These are phyloP conservation scores for Debaryomyces sp. DNA, from an alignment of 1,139 yeast species.

Conservation along the genomic window DNA sequence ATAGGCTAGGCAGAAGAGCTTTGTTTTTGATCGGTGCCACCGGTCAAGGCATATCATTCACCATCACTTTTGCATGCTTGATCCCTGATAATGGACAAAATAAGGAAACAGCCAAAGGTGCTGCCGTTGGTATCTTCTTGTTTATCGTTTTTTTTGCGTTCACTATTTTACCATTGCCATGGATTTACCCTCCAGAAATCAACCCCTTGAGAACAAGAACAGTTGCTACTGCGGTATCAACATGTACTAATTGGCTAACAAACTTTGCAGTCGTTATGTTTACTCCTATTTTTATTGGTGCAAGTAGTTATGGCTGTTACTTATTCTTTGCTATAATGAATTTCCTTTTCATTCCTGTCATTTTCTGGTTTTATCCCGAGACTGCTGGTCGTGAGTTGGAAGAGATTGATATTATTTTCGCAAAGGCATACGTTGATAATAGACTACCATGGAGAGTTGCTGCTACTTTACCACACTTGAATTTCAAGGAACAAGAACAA, in stretches of 20 bases:
- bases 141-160: constrained; percentile 58
- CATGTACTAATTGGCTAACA: constrained; percentile 51
- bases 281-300: constrained; percentile 45
- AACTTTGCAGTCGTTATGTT: constrained; percentile 53
- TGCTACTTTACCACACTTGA: constrained; percentile 50
- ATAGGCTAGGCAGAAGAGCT: constrained; percentile 68
- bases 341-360: constrained; percentile 41
- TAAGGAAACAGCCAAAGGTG: constrained; percentile 52
- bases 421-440: constrained; percentile 50
- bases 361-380: constrained; percentile 52
- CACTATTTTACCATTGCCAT: constrained; percentile 60
- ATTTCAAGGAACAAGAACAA: constrained; percentile 47
- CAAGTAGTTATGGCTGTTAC: constrained; percentile 47
- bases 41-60: constrained; percentile 48
- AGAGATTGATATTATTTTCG: constrained; percentile 48
- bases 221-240: constrained; percentile 53
- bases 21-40: constrained; percentile 52
- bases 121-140: constrained; percentile 55
- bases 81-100: constrained; percentile 32
- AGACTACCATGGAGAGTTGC: constrained; percentile 56
- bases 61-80: constrained; percentile 47
- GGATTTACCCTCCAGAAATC: constrained; percentile 66
- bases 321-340: constrained; percentile 46
- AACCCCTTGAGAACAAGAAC: constrained; percentile 64
- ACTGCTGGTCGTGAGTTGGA: constrained; percentile 52